Percentiles rank a stretch among this genome's conserved stretches.
These are phyloP conservation scores for Suhomyces sp. DNA, from an alignment of 805 yeast genomes.

Conservation along the genomic window DNA sequence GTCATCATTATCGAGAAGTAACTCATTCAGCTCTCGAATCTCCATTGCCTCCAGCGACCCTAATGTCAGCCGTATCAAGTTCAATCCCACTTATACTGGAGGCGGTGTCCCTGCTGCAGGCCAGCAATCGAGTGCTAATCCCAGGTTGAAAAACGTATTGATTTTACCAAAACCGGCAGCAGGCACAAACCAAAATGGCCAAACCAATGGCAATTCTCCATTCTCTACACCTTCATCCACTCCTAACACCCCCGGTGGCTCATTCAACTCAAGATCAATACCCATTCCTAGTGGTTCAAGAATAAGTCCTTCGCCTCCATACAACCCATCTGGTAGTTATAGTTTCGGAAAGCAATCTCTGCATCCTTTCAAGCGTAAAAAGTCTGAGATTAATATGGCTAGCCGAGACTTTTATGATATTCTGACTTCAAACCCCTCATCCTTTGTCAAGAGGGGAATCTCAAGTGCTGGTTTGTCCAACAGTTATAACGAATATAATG, in stretches of 20 bases:
- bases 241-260: constrained; percentile 12
- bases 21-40: constrained; percentile 2
- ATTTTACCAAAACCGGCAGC: constrained; percentile 39
- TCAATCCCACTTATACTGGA: constrained; percentile 5
- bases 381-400: constrained; percentile 32
- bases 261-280: constrained; percentile 21
- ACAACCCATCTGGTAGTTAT: constrained; percentile 12
- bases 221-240: constrained; percentile 10
- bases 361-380: constrained; percentile 42
- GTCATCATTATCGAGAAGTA: constrained; percentile 2
- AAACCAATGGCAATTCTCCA: constrained; percentile 1
- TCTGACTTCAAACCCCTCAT: constrained; percentile 14
- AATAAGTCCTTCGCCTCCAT: constrained; percentile 23
- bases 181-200: constrained; percentile 2
- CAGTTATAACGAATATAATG: constrained; percentile 3
- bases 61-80: constrained; percentile 1
- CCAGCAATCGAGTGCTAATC: constrained; percentile 2
- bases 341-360: background rate
- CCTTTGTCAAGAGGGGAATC: constrained; percentile 15
- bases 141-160: constrained; percentile 35
- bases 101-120: background rate
- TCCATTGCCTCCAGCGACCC: constrained; percentile 3
- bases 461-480: constrained; percentile 10
- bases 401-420: constrained; percentile 11
- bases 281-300: constrained; percentile 24